Evolutionary conservation across 2,329 filamentous ascomycete species (phyloP).

Genomic region (Clonostachys rhizophaga): DNA sequence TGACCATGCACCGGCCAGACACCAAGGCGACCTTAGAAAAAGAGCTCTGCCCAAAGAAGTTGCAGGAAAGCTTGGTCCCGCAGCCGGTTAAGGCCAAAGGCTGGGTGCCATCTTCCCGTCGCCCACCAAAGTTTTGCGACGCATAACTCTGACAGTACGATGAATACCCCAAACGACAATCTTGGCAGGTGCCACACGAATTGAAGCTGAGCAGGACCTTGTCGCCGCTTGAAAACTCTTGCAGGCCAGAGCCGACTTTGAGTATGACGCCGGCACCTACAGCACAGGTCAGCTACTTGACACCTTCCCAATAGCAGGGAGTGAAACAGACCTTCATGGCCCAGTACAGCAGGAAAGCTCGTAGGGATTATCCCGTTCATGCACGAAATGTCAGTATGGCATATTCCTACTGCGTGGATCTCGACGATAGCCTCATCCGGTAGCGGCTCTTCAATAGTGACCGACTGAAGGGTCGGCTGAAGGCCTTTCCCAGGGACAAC

Average conservation of each 20-base stretch:
- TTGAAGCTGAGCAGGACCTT: slow-evolving; percentile 42
- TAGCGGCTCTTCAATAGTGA: slow-evolving; percentile 15
- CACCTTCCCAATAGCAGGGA: not conserved
- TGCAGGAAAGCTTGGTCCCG: slow-evolving; percentile 1
- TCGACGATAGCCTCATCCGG: slow-evolving; percentile 46
- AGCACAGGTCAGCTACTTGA: not conserved
- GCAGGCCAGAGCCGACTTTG: slow-evolving; percentile 32
- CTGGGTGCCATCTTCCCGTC: no score
- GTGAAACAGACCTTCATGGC: slow-evolving; percentile 40
- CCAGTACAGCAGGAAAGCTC: slow-evolving; percentile 28
- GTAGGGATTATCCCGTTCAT: slow-evolving; percentile 15
- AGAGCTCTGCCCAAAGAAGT: slow-evolving; percentile 45
- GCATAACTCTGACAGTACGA: no score
- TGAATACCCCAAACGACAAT: slow-evolving; percentile 31
- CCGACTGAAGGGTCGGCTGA: slow-evolving; percentile 10
- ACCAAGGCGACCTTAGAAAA: slow-evolving; percentile 1
- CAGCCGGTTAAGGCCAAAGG: no score
- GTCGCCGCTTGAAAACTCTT: slow-evolving; percentile 44
- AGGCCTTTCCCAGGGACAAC: no score
- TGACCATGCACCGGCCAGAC: not conserved
- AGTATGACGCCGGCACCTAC: slow-evolving; percentile 38
- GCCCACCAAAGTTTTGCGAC: no score
- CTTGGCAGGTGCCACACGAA: slow-evolving; percentile 30
- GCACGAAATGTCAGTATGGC: slow-evolving; percentile 47
- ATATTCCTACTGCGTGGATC: slow-evolving; percentile 48